These are phyloP conservation scores for Colletotrichum melonis DNA, from an alignment of 2,329 filamentous ascomycete genomes.

Conservation along the genomic window DNA sequence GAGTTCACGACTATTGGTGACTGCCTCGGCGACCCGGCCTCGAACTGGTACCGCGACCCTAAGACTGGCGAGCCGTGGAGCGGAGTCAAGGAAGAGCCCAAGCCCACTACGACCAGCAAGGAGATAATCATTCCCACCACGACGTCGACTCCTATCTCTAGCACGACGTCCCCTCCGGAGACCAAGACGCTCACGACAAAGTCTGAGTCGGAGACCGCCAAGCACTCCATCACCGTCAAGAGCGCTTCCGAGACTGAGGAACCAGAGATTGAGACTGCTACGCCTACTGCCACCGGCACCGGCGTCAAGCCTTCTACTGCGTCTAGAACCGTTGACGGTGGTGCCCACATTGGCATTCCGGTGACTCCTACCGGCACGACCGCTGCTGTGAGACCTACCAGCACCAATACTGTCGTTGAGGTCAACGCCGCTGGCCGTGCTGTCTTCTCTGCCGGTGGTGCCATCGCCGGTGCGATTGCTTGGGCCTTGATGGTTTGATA, in stretches of 20 bases:
- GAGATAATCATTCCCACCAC: slow-evolving; percentile 1
- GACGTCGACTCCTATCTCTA: background rate
- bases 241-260: background rate
- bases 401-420: slow-evolving; percentile 15
- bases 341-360: slow-evolving; percentile 21
- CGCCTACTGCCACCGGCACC: slow-evolving; percentile 1
- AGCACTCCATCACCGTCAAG: slow-evolving; percentile 1
- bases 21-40: slow-evolving; percentile 55
- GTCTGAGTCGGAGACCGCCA: background rate
- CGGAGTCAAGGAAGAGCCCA: slow-evolving; percentile 24
- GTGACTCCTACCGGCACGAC: slow-evolving; percentile 3
- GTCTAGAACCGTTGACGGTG: slow-evolving; percentile 16
- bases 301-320: slow-evolving; percentile 9
- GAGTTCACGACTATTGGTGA: slow-evolving; percentile 58
- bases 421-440: slow-evolving; percentile 24
- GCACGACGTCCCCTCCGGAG: background rate
- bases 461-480: slow-evolving; percentile 4
- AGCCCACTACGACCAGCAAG: slow-evolving; percentile 9
- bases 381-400: background rate
- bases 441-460: slow-evolving; percentile 16
- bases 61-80: slow-evolving; percentile 38
- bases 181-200: background rate
- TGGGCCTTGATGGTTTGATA: slow-evolving; percentile 17
- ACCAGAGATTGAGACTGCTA: background rate
- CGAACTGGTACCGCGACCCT: slow-evolving; percentile 59